Conservation (phyloP, 345 rosid species). For the Odontarrhena argentea region DNA sequence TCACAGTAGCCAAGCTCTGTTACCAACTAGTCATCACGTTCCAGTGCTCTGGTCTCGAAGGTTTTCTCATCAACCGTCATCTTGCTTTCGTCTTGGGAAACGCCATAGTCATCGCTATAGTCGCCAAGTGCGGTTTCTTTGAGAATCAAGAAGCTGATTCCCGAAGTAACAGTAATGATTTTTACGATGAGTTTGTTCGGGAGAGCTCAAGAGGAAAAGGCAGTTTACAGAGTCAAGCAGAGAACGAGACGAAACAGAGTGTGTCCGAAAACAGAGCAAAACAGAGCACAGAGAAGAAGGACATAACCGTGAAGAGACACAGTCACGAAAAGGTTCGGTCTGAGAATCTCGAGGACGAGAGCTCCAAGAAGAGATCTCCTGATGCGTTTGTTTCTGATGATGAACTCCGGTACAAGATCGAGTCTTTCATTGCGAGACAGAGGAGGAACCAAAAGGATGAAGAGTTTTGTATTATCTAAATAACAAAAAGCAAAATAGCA, state of each 20-base stretch:
- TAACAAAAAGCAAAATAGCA: constrained; percentile 27
- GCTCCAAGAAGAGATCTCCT: constrained; percentile 22
- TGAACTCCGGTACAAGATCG: constrained; percentile 62
- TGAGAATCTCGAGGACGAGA: constrained; percentile 41
- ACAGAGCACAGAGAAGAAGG: constrained; percentile 11
- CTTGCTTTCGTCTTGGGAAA: constrained; percentile 79
- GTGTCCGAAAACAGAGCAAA: constrained; percentile 18
- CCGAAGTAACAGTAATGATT: constrained; percentile 39
- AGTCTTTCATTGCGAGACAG: constrained; percentile 83
- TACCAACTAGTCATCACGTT: constrained; percentile 55
- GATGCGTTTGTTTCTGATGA: constrained; percentile 55
- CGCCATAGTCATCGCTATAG: constrained; percentile 62
- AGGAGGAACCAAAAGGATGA: constrained; percentile 70
- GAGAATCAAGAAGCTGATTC: constrained; percentile 43
- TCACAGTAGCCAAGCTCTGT: constrained; percentile 60
- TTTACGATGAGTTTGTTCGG: constrained; percentile 54
- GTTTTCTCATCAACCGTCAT: constrained; percentile 56
- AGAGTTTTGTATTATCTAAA: constrained; percentile 46
- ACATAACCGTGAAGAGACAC: constrained; percentile 23
- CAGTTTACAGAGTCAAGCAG: constrained; percentile 32
- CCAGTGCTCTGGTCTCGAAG: constrained; percentile 50
- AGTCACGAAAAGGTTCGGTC: constrained; percentile 54
- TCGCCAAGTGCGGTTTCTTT: constrained; percentile 62
- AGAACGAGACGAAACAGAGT: constrained; percentile 19
- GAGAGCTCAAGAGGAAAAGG: constrained; percentile 45